Conservation (phyloP, 495 filamentous ascomycete genomes). For the Penicillium daleae region DNA sequence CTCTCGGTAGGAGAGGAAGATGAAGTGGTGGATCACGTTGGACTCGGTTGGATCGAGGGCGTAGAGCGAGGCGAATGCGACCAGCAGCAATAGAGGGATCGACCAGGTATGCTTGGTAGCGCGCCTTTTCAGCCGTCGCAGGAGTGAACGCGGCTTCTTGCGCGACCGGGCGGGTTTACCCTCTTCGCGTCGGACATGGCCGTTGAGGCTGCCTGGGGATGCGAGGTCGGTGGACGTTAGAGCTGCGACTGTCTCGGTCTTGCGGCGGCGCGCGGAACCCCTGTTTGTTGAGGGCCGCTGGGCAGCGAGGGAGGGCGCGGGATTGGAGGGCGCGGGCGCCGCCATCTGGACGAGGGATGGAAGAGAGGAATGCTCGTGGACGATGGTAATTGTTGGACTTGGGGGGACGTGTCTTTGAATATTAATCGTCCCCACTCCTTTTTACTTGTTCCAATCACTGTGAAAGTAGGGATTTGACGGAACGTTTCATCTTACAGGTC, state of each 20-base stretch:
- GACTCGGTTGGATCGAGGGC: constrained; percentile 70
- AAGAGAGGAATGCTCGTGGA: not conserved
- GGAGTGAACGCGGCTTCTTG: constrained; percentile 49
- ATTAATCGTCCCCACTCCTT: not conserved
- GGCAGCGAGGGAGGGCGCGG: not conserved
- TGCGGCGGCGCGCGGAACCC: not conserved
- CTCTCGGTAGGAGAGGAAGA: constrained; percentile 80
- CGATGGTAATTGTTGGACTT: not conserved
- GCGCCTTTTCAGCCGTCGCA: constrained; percentile 58
- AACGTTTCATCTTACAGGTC: constrained; percentile 12
- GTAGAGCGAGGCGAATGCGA: constrained; percentile 62
- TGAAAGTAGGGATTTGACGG: not conserved
- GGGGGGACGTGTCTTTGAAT: constrained; percentile 1
- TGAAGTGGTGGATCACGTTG: constrained; percentile 74
- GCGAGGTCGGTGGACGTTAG: not conserved
- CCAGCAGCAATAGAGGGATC: constrained; percentile 67
- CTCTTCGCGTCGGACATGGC: not conserved
- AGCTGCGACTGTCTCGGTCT: not conserved
- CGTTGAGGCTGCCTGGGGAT: no score
- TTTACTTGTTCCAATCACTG: constrained; percentile 3
- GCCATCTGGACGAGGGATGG: not conserved
- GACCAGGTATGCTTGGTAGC: constrained; percentile 71
- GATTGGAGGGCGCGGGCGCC: not conserved
- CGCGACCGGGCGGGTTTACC: not conserved
- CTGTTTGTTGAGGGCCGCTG: not conserved